A percentile compares a stretch with the other conserved stretches of the same genome.
Conservation (phyloP, 768 basidiomycete genomes). For the Lyophyllum semitale region DNA sequence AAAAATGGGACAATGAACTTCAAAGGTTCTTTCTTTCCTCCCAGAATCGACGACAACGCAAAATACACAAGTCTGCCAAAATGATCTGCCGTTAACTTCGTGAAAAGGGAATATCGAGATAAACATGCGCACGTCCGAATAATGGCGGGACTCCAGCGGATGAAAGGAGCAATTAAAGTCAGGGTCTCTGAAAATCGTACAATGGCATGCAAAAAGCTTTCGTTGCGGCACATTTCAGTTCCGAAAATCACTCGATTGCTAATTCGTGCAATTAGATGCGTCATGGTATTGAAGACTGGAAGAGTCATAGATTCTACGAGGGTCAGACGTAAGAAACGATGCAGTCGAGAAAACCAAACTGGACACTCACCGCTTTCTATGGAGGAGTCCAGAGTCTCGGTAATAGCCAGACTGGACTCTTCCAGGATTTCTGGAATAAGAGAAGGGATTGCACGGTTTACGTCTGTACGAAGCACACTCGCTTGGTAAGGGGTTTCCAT, state of each 20-base stretch:
- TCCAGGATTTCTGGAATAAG: slow-evolving; percentile 38
- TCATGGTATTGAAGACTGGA: slow-evolving; percentile 37
- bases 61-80: slow-evolving; percentile 30
- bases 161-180: slow-evolving; percentile 33
- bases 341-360: background rate
- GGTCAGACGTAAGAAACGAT: background rate
- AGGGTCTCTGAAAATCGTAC: slow-evolving; percentile 36
- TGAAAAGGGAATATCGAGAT: background rate
- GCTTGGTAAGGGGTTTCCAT: slow-evolving; percentile 36
- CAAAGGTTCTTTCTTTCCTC: slow-evolving; percentile 33
- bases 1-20: slow-evolving; percentile 31
- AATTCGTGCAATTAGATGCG: slow-evolving; percentile 36
- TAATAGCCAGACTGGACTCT: slow-evolving; percentile 32
- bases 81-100: background rate
- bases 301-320: slow-evolving; percentile 22
- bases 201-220: slow-evolving; percentile 33
- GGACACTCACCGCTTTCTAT: slow-evolving; percentile 7
- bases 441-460: slow-evolving; percentile 36
- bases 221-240: slow-evolving; percentile 33
- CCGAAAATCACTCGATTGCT: slow-evolving; percentile 42
- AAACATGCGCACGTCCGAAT: slow-evolving; percentile 29
- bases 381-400: slow-evolving; percentile 24
- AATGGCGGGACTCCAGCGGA: slow-evolving; percentile 31
- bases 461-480: slow-evolving; percentile 33
- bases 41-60: slow-evolving; percentile 30